These are phyloP conservation scores for Rubus idaeus DNA, from an alignment of 306 rosid genomes.

Conservation along the genomic window DNA sequence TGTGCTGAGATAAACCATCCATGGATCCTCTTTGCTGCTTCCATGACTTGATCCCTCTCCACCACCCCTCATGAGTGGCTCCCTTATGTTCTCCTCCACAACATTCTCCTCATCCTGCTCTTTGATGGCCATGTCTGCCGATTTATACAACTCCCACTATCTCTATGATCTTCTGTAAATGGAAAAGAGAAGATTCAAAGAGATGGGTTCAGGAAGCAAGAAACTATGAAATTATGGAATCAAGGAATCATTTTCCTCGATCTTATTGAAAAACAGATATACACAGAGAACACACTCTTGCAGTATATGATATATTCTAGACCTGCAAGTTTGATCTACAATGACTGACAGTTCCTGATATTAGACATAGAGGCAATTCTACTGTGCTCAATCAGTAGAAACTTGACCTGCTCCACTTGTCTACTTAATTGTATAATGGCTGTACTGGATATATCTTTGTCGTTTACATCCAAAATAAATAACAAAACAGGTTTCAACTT, in stretches of 20 bases:
- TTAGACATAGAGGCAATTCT: neutral
- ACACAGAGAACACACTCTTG: neutral
- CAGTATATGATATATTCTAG: neutral
- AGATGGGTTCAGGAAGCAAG: conserved; percentile 13
- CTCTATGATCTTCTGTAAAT: neutral
- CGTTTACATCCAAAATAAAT: conserved; percentile 4
- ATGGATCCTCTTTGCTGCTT: conserved; percentile 45
- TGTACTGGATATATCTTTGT: conserved; percentile 15
- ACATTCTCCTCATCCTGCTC: conserved; percentile 44
- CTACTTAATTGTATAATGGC: neutral
- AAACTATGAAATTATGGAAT: conserved; percentile 18
- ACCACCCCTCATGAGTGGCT: conserved; percentile 37
- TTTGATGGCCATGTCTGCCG: conserved; percentile 51
- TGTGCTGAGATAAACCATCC: conserved; percentile 88
- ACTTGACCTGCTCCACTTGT: conserved; percentile 15
- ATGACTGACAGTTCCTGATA: neutral
- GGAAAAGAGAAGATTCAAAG: conserved; percentile 5
- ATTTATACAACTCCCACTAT: neutral
- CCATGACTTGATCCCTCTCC: conserved; percentile 30
- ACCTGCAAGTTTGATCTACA: neutral
- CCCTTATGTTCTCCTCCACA: conserved; percentile 32
- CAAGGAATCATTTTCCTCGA: neutral
- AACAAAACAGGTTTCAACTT: neutral
- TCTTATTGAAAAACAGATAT: neutral
- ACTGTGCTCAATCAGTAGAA: neutral